A percentile compares a stretch with the other conserved stretches of the same genome.
Conservation (phyloP, 2,329 filamentous ascomycete genomes). For the Colletotrichum limetticola region DNA sequence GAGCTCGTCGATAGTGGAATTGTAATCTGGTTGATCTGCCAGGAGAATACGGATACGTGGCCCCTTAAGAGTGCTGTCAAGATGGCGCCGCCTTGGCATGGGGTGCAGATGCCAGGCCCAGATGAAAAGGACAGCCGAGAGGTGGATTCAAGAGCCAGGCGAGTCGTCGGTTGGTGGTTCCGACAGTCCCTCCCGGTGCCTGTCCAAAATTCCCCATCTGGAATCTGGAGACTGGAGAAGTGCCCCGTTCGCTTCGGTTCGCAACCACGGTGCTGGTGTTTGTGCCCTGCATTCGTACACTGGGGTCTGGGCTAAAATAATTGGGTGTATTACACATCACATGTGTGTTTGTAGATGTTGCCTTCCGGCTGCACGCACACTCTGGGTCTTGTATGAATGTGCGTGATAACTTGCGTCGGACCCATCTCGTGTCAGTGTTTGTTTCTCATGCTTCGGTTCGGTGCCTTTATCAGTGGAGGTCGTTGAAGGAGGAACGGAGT, state of each 20-base stretch:
- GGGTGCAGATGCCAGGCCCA: background rate
- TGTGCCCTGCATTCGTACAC: slow-evolving; percentile 22
- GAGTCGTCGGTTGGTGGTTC: slow-evolving; percentile 3
- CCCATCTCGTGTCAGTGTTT: background rate
- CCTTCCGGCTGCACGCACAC: background rate
- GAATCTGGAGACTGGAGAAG: slow-evolving; percentile 15
- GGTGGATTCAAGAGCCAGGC: background rate
- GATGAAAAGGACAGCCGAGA: background rate
- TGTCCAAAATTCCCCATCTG: background rate
- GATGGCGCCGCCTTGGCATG: background rate
- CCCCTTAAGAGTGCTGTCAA: background rate
- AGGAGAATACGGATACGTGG: background rate
- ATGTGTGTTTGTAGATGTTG: background rate
- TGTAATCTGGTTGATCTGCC: background rate
- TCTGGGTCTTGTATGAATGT: background rate
- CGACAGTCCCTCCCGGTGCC: background rate
- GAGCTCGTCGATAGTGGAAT: slow-evolving; percentile 20
- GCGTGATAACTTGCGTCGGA: slow-evolving; percentile 10
- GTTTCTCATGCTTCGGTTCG: background rate
- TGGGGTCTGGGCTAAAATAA: background rate
- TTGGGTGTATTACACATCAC: background rate
- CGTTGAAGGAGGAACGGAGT: slow-evolving; percentile 21
- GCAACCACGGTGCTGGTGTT: slow-evolving; percentile 13
- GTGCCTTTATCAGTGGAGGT: slow-evolving; percentile 22
- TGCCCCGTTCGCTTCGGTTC: slow-evolving; percentile 2